A percentile compares a stretch with the other conserved stretches of the same genome.
phyloP scores from a whole-genome alignment of 495 filamentous ascomycete species.

The Hypoxylon fragiforme region DNA sequence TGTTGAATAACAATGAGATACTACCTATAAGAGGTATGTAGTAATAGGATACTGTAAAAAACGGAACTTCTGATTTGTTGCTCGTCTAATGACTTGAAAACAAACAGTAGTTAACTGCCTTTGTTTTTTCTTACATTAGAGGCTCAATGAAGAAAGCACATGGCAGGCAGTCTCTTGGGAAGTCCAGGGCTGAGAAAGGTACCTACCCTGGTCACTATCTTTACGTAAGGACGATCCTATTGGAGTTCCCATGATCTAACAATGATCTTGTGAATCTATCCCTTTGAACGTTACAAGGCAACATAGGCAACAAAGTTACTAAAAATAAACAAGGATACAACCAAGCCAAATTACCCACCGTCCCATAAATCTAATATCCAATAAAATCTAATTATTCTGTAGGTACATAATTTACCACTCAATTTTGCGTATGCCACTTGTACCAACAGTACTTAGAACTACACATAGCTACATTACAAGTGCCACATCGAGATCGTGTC shows the following conservation, averaged over 20 bases:
- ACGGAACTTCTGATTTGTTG: constrained; percentile 1
- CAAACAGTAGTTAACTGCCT: constrained; percentile 5
- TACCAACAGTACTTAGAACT: too few relatives aligned
- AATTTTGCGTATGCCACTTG: too few relatives aligned
- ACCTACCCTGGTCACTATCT: constrained; percentile 12
- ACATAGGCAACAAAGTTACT: too few relatives aligned
- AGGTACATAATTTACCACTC: too few relatives aligned
- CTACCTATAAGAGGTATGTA: neutral
- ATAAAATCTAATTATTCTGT: too few relatives aligned
- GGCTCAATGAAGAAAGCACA: neutral
- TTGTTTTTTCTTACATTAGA: too few relatives aligned
- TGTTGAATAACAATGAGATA: neutral
- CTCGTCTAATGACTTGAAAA: neutral
- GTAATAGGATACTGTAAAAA: neutral
- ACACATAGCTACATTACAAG: too few relatives aligned
- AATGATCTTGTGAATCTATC: constrained; percentile 26
- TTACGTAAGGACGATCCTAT: constrained; percentile 24
- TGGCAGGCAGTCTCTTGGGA: neutral
- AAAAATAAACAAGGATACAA: too few relatives aligned
- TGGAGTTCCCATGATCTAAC: constrained; percentile 19
- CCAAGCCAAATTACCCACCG: too few relatives aligned
- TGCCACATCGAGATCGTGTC: too few relatives aligned
- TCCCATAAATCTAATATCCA: too few relatives aligned
- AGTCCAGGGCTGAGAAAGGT: constrained; percentile 16
- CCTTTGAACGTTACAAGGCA: too few relatives aligned